phyloP scores from a whole-genome alignment of 495 filamentous ascomycete species.

The Penicillium malachiteum region DNA sequence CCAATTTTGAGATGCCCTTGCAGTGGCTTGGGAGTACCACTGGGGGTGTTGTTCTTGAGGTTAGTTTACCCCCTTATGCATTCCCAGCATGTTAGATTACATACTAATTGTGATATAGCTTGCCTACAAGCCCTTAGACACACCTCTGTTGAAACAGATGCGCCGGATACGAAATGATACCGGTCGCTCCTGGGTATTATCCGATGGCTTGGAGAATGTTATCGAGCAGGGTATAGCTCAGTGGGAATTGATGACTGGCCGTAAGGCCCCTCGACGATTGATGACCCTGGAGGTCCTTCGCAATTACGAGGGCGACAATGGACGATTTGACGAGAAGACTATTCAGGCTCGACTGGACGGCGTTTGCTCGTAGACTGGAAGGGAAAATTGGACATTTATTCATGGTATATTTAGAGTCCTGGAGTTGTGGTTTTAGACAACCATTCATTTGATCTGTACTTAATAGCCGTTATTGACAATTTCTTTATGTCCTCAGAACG shows the following conservation, averaged over 20 bases:
- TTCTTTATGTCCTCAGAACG: too few species aligned
- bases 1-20: slow-evolving; percentile 72
- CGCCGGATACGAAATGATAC: slow-evolving; percentile 56
- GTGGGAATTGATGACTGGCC: slow-evolving; percentile 81
- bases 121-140: slow-evolving; percentile 71
- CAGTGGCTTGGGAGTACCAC: slow-evolving; percentile 76
- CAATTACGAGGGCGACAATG: slow-evolving; percentile 44
- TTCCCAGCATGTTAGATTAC: background rate
- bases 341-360: slow-evolving; percentile 42
- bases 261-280: slow-evolving; percentile 68
- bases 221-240: slow-evolving; percentile 81
- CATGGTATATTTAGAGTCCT: background rate
- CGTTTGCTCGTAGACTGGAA: slow-evolving; percentile 17
- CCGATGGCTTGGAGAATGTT: slow-evolving; percentile 79
- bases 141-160: slow-evolving; percentile 68
- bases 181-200: slow-evolving; percentile 67
- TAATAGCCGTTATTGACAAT: background rate
- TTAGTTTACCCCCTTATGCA: slow-evolving; percentile 23
- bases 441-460: too few species aligned
- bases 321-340: slow-evolving; percentile 44
- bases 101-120: slow-evolving; percentile 44
- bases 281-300: slow-evolving; percentile 70
- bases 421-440: background rate
- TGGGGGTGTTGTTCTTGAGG: slow-evolving; percentile 77
- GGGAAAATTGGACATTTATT: background rate